Evolutionary conservation across 805 yeast genomes (phyloP).

Genomic region (Saccharomyces kudriavzevii): DNA sequence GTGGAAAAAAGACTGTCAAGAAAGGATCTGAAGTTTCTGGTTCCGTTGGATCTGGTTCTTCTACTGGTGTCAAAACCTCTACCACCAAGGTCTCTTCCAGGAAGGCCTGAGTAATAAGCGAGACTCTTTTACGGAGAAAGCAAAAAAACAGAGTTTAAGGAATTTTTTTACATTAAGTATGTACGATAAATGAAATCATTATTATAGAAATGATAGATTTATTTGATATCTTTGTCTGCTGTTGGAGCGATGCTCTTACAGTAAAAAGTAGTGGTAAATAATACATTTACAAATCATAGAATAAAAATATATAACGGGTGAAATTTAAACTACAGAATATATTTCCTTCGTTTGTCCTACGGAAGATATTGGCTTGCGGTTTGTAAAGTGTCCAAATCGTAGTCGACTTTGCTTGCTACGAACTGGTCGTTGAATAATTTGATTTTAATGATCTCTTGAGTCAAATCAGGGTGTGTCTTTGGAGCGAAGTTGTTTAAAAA

Average conservation of each 20-base stretch:
- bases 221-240: background rate
- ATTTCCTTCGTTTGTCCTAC: background rate
- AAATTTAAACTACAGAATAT: background rate
- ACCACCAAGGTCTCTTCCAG: slow-evolving; percentile 27
- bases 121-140: background rate
- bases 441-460: slow-evolving; percentile 13
- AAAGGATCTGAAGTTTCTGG: slow-evolving; percentile 10
- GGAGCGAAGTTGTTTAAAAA: slow-evolving; percentile 12
- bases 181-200: background rate
- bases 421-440: slow-evolving; percentile 15
- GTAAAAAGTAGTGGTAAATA: background rate
- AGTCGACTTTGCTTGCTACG: slow-evolving; percentile 16
- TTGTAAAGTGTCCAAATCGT: slow-evolving; percentile 14
- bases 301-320: background rate
- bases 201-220: background rate
- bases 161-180: background rate
- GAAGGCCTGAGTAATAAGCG: slow-evolving; percentile 18
- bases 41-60: slow-evolving; percentile 6
- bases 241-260: background rate
- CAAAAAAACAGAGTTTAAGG: background rate
- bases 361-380: slow-evolving; percentile 11
- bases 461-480: slow-evolving; percentile 9
- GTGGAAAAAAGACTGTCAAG: slow-evolving; percentile 26
- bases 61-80: slow-evolving; percentile 17
- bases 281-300: background rate